Percentiles rank a stretch among this genome's conserved stretches.
These are phyloP conservation scores for Diaporthe capsici DNA, from an alignment of 2,329 filamentous ascomycete genomes.

Conservation along the genomic window DNA sequence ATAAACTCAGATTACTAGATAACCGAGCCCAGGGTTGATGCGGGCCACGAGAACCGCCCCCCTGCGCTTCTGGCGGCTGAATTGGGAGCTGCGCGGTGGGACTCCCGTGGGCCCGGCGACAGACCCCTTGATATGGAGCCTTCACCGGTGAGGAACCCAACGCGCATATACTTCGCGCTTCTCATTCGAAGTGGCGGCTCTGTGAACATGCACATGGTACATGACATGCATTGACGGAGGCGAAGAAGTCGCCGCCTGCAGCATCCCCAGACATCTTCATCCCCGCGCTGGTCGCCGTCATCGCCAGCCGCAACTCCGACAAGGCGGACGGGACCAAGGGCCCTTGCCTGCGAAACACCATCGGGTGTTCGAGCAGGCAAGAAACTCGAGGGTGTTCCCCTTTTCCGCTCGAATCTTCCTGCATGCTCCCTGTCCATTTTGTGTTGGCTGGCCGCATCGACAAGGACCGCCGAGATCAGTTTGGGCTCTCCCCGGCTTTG, in stretches of 20 bases:
- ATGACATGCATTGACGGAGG: slow-evolving; percentile 13
- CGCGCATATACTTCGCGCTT: neutral
- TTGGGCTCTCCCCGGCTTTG: neutral
- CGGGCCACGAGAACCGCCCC: slow-evolving; percentile 8
- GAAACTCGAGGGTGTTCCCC: neutral
- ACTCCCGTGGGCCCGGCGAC: neutral
- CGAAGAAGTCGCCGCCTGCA: neutral
- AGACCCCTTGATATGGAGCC: neutral
- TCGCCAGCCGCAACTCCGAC: neutral
- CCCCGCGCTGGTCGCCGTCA: neutral
- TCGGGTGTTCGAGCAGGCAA: neutral
- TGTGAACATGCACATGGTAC: neutral
- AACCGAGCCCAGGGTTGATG: slow-evolving; percentile 17
- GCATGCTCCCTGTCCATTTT: slow-evolving; percentile 12
- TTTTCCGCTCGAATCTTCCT: neutral
- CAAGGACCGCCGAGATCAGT: neutral
- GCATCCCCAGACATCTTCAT: neutral
- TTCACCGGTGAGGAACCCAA: neutral
- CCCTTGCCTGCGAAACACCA: neutral
- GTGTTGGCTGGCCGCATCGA: slow-evolving; percentile 23
- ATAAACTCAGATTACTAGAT: slow-evolving; percentile 9
- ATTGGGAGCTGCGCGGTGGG: neutral
- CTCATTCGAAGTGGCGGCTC: neutral
- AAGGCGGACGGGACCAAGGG: neutral
- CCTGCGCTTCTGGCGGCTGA: slow-evolving; percentile 15